Conservation (phyloP, 176 grass and related monocot genomes). For the Aegilops bicornis region DNA sequence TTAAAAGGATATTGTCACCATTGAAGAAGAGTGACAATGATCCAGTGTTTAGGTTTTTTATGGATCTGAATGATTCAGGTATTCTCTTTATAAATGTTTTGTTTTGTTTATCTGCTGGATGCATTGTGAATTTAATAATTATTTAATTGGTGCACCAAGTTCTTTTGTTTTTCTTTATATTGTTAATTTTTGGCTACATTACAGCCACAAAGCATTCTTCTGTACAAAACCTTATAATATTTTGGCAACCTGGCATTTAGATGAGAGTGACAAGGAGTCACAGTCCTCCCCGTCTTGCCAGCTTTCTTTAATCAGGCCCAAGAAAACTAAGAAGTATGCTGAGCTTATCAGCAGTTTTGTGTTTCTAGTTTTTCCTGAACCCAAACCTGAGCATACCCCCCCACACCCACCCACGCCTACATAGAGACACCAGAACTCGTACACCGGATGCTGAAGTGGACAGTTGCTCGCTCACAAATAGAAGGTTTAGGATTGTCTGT, state of each 20-base stretch:
- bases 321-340: background rate
- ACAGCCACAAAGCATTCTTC: background rate
- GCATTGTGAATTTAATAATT: background rate
- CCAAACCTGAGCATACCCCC: background rate
- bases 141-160: background rate
- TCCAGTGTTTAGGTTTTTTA: slow-evolving; percentile 95
- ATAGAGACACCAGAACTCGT: background rate
- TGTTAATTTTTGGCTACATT: background rate
- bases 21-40: slow-evolving; percentile 66
- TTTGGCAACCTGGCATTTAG: background rate
- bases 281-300: background rate
- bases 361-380: background rate
- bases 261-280: background rate
- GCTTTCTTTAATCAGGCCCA: background rate
- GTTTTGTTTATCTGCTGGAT: slow-evolving; percentile 10
- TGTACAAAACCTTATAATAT: background rate
- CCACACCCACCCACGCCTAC: background rate
- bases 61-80: slow-evolving; percentile 98
- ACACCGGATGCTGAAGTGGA: background rate
- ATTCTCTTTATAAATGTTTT: slow-evolving; percentile 5
- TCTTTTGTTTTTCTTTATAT: background rate
- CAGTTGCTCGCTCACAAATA: background rate
- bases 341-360: background rate
- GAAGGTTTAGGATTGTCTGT: slow-evolving; percentile 1
- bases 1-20: slow-evolving; percentile 67